Evolutionary conservation across 768 basidiomycete species (phyloP).

Genomic region (Suillus subluteus): DNA sequence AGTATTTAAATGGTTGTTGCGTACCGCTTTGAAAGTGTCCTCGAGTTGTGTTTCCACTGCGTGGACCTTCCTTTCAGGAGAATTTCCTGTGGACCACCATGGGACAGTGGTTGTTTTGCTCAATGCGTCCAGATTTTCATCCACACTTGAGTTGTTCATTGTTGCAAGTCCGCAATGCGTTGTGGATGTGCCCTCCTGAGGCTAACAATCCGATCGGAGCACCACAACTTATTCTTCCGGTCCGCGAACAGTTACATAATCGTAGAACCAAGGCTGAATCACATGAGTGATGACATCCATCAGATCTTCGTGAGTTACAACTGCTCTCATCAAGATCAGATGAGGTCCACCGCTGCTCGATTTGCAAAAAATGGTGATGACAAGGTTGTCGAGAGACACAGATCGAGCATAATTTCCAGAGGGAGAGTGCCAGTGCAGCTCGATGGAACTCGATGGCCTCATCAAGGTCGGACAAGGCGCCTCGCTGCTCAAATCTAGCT

Average conservation of each 20-base stretch:
- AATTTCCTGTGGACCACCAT: neutral
- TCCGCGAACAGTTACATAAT: neutral
- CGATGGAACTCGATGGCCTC: too few relatives aligned
- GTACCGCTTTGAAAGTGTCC: neutral
- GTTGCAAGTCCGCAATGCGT: neutral
- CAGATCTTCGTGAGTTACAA: neutral
- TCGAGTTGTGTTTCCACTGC: neutral
- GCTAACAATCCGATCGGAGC: neutral
- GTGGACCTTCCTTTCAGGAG: neutral
- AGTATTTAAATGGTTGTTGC: neutral
- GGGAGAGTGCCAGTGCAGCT: too few relatives aligned
- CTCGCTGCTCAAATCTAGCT: constrained; percentile 8
- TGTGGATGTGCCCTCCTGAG: neutral
- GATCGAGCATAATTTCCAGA: too few relatives aligned
- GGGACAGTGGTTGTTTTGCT: neutral
- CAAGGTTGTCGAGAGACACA: too few relatives aligned
- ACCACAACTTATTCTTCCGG: neutral
- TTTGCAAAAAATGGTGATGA: too few relatives aligned
- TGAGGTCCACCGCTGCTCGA: too few relatives aligned
- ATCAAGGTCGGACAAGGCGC: too few relatives aligned
- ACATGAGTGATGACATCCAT: neutral
- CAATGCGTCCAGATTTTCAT: neutral
- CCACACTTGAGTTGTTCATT: neutral
- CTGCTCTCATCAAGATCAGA: too few relatives aligned
- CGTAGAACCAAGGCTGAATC: neutral